Evolutionary conservation across 2,329 filamentous ascomycete genomes (phyloP).

Genomic region (Fusarium bulbicola): DNA sequence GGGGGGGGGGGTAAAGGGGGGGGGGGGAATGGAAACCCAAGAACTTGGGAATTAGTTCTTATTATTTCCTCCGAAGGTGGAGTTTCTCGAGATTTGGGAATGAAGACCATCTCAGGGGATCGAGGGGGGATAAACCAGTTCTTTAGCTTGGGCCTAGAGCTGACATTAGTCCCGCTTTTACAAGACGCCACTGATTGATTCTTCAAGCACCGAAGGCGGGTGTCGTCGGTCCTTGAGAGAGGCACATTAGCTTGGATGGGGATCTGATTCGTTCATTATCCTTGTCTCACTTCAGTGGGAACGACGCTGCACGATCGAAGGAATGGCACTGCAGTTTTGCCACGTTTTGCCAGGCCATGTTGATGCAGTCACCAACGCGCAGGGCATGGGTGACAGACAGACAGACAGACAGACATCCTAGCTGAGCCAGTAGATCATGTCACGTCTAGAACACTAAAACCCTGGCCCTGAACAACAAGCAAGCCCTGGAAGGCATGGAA

Average conservation of each 20-base stretch:
- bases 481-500: background rate
- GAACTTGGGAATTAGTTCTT: constrained; percentile 4
- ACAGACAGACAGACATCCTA: background rate
- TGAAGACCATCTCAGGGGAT: constrained; percentile 15
- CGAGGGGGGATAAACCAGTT: background rate
- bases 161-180: background rate
- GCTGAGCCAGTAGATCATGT: background rate
- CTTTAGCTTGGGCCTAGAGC: background rate
- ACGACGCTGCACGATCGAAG: background rate
- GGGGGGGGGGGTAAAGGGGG: constrained; percentile 31
- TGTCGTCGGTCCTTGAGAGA: background rate
- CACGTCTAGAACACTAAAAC: background rate
- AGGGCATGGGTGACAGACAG: background rate
- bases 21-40: background rate
- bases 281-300: background rate
- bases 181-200: background rate
- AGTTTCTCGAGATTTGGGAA: background rate
- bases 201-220: background rate
- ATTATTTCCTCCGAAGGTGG: constrained; percentile 28
- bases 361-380: background rate
- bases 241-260: background rate
- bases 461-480: background rate
- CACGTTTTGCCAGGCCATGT: background rate
- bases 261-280: background rate
- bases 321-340: background rate